Percentiles rank a stretch among this genome's conserved stretches.
Evolutionary conservation across 345 rosid genomes (phyloP).

Genomic region (Sonneratia caseolaris): DNA sequence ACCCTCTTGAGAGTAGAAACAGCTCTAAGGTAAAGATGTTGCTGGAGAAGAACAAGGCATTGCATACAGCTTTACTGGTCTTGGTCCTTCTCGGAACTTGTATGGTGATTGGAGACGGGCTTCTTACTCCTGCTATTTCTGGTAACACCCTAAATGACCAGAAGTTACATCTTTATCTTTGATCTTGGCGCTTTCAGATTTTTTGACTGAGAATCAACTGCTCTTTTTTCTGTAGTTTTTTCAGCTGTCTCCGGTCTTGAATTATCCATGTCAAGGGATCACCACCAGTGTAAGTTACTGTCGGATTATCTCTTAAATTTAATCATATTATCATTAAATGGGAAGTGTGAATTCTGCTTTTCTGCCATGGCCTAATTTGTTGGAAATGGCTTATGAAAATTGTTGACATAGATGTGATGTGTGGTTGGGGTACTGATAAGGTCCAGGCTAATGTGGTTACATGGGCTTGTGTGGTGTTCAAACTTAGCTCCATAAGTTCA

Average conservation of each 20-base stretch:
- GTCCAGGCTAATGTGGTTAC: not conserved
- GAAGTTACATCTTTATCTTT: slow-evolving; percentile 1
- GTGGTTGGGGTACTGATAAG: not conserved
- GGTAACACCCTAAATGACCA: slow-evolving; percentile 28
- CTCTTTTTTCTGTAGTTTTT: slow-evolving; percentile 48
- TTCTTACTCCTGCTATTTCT: slow-evolving; percentile 97
- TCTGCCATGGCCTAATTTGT: not conserved
- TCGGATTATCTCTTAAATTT: not conserved
- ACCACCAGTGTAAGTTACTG: slow-evolving; percentile 74
- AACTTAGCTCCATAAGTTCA: no score
- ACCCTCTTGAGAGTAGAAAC: slow-evolving; percentile 52
- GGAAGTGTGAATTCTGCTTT: not conserved
- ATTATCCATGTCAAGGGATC: slow-evolving; percentile 81
- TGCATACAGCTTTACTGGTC: slow-evolving; percentile 85
- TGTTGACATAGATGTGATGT: not conserved
- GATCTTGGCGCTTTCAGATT: not conserved
- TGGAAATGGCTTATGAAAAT: not conserved
- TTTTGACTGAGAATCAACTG: slow-evolving; percentile 4
- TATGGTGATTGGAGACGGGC: slow-evolving; percentile 98
- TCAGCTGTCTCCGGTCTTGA: slow-evolving; percentile 99
- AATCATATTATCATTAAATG: not conserved
- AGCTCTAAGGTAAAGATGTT: slow-evolving; percentile 52
- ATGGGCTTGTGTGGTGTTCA: not conserved
- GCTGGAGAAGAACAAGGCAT: slow-evolving; percentile 71
- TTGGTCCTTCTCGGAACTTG: slow-evolving; percentile 98